Conservation (phyloP, 1,284 basidiomycete genomes). For the Neonothopanus nambi region DNA sequence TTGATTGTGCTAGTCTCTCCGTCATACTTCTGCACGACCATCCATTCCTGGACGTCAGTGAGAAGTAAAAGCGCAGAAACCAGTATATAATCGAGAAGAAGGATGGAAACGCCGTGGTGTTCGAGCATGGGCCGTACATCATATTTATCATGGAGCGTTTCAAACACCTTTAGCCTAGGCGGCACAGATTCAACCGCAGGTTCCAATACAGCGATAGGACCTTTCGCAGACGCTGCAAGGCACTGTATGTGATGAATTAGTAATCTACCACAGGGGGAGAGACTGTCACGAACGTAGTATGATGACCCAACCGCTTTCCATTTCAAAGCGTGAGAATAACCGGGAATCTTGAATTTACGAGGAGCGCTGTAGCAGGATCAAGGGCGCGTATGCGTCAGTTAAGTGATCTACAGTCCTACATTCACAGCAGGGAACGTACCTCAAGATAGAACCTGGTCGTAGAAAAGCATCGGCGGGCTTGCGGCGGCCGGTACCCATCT, state of each 20-base stretch:
- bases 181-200: conserved; percentile 45
- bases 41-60: conserved; percentile 70
- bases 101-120: conserved; percentile 61
- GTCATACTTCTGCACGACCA: conserved; percentile 33
- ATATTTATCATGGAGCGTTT: conserved; percentile 57
- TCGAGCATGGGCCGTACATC: conserved; percentile 50
- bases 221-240: conserved; percentile 55
- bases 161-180: conserved; percentile 56
- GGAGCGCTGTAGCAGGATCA: conserved; percentile 33
- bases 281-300: conserved; percentile 52
- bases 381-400: background rate
- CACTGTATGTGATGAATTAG: conserved; percentile 45
- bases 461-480: conserved; percentile 58
- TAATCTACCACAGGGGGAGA: conserved; percentile 6
- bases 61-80: conserved; percentile 64
- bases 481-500: conserved; percentile 59
- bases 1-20: conserved; percentile 12
- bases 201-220: conserved; percentile 66
- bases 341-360: conserved; percentile 67
- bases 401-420: conserved; percentile 12
- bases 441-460: conserved; percentile 47
- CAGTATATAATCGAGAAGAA: conserved; percentile 68
- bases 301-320: conserved; percentile 62
- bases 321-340: conserved; percentile 61
- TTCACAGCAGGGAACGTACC: conserved; percentile 44